Percentiles rank a stretch among this genome's conserved stretches.
phyloP scores from a whole-genome alignment of 495 filamentous ascomycete species.

The Extremus antarcticus region DNA sequence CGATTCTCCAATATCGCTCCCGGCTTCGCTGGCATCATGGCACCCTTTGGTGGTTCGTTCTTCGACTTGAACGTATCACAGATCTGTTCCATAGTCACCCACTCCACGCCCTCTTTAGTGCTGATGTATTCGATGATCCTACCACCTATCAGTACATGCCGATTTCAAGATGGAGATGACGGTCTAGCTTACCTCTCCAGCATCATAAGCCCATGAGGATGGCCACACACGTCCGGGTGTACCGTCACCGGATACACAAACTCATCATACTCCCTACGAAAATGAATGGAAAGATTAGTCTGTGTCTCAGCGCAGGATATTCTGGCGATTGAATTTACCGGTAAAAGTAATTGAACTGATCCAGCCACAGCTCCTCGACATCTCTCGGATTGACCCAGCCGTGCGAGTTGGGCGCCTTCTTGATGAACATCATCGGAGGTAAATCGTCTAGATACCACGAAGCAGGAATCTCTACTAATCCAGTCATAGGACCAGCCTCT shows the following conservation, averaged over 20 bases:
- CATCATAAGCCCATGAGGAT: slow-evolving; percentile 48
- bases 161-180: too few species aligned
- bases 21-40: slow-evolving; percentile 52
- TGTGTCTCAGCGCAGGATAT: too few species aligned
- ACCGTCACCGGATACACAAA: slow-evolving; percentile 53
- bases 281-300: too few species aligned
- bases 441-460: slow-evolving; percentile 44
- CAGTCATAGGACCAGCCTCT: slow-evolving; percentile 33
- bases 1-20: slow-evolving; percentile 46
- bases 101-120: slow-evolving; percentile 44
- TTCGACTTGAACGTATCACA: slow-evolving; percentile 50
- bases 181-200: slow-evolving; percentile 36
- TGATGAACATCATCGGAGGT: slow-evolving; percentile 47
- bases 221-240: slow-evolving; percentile 43
- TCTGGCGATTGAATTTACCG: too few species aligned
- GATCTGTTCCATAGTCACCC: slow-evolving; percentile 46
- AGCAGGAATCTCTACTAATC: slow-evolving; percentile 46
- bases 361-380: slow-evolving; percentile 48
- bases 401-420: slow-evolving; percentile 41
- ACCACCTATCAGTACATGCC: slow-evolving; percentile 3
- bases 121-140: slow-evolving; percentile 41
- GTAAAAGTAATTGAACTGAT: slow-evolving; percentile 51
- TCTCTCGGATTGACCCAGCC: slow-evolving; percentile 47
- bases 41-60: slow-evolving; percentile 53
- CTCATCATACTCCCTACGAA: slow-evolving; percentile 48